Evolutionary conservation across 352 stramenopile genomes (phyloP).

Genomic region (Pythium brassicae): DNA sequence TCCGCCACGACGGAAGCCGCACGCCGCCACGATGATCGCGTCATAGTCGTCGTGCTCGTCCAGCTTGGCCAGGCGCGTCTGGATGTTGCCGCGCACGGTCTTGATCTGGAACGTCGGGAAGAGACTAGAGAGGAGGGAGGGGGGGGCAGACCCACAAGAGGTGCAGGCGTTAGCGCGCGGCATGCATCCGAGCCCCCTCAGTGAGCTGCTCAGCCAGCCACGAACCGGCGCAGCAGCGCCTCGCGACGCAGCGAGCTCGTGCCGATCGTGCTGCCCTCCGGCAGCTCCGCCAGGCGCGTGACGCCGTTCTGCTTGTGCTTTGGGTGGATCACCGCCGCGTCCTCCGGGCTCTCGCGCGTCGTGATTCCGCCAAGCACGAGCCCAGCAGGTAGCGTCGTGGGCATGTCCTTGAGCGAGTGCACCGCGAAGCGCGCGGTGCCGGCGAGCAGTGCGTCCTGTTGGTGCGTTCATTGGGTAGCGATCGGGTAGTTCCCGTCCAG

Average conservation of each 20-base stretch:
- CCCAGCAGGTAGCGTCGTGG: constrained; percentile 68
- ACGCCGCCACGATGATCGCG: constrained; percentile 83
- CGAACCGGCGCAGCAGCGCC: constrained; percentile 44
- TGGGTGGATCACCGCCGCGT: constrained; percentile 79
- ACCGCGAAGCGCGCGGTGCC: constrained; percentile 77
- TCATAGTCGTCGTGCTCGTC: constrained; percentile 83
- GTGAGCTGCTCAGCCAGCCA: not conserved
- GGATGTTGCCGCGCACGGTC: constrained; percentile 85
- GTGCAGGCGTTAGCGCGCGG: no score
- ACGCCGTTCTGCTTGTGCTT: constrained; percentile 75
- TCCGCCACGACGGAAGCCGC: constrained; percentile 72
- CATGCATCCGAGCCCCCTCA: no score
- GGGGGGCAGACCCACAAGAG: not conserved
- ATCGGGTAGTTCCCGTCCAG: no score
- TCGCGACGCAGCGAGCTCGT: constrained; percentile 83
- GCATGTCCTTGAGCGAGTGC: constrained; percentile 90
- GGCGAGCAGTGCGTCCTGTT: constrained; percentile 56
- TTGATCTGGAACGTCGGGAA: constrained; percentile 80
- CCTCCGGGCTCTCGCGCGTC: constrained; percentile 79
- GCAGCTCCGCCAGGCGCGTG: constrained; percentile 48
- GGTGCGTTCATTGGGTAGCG: no score
- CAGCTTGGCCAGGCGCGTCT: constrained; percentile 82
- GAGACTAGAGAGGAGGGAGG: constrained; percentile 26
- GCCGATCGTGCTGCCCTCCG: constrained; percentile 66
- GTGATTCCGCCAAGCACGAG: constrained; percentile 80